Conservation (phyloP, 129 eudicot genomes). For the Cynara cardunculus region DNA sequence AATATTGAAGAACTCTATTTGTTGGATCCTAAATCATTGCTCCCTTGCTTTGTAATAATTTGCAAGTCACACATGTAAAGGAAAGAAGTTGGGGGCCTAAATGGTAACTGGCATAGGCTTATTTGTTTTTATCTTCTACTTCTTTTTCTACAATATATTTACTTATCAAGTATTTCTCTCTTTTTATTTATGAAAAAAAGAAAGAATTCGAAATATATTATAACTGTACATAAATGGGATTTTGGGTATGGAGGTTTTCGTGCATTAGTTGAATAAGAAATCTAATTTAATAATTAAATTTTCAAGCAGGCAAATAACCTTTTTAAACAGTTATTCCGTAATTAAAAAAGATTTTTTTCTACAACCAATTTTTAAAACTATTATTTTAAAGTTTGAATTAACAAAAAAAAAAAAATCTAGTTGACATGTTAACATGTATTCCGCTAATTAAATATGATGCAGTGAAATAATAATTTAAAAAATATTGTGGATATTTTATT, state of each 20-base stretch:
- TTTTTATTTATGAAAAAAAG: not conserved
- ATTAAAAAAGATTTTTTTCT: no score
- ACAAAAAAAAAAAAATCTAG: no score
- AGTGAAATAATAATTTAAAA: no score
- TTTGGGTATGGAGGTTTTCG: not conserved
- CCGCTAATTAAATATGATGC: no score
- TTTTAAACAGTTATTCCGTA: no score
- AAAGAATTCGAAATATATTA: not conserved
- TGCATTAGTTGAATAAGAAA: no score
- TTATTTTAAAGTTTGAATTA: no score
- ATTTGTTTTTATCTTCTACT: not conserved
- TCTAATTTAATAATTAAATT: no score
- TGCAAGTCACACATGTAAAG: constrained; percentile 48
- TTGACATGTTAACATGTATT: no score
- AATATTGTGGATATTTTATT: no score
- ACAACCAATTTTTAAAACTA: no score
- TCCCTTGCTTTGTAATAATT: constrained; percentile 88
- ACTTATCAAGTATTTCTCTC: not conserved
- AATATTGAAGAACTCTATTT: constrained; percentile 82
- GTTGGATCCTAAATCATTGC: constrained; percentile 72
- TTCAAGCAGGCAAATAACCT: no score
- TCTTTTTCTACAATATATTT: not conserved
- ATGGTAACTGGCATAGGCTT: not conserved
- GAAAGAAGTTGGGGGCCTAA: not conserved
- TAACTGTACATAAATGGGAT: not conserved